phyloP scores from a whole-genome alignment of 768 basidiomycete genomes.

The Amanita rubescens region DNA sequence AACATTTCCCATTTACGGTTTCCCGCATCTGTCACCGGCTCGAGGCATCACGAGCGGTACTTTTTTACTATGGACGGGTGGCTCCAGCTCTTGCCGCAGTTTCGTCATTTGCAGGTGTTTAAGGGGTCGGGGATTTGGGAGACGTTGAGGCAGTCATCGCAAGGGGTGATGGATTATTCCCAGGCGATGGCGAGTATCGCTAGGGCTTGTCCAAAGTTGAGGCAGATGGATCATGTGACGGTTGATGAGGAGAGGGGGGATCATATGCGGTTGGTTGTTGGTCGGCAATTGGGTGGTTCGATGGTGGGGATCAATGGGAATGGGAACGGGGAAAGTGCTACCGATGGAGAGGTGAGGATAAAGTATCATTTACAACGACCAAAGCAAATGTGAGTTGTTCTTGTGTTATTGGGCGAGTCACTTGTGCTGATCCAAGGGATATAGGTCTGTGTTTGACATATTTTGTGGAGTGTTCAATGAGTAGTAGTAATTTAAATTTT shows the following conservation, averaged over 20 bases:
- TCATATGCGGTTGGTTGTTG: too few species aligned
- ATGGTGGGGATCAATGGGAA: too few species aligned
- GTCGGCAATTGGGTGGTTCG: too few species aligned
- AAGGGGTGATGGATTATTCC: not conserved
- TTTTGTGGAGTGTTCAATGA: slow-evolving; percentile 1
- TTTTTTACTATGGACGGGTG: slow-evolving; percentile 26
- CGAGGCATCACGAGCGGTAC: slow-evolving; percentile 16
- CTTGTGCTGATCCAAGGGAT: not conserved
- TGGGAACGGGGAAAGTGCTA: too few species aligned
- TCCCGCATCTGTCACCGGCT: slow-evolving; percentile 20
- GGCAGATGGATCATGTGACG: slow-evolving; percentile 34
- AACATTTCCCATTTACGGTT: slow-evolving; percentile 35
- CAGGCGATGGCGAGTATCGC: not conserved
- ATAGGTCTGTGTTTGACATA: slow-evolving; percentile 7
- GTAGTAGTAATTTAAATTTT: not conserved
- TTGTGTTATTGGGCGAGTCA: not conserved
- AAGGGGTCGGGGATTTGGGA: slow-evolving; percentile 36
- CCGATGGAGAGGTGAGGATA: too few species aligned
- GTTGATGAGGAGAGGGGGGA: slow-evolving; percentile 23
- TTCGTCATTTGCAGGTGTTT: slow-evolving; percentile 36
- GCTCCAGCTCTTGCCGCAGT: slow-evolving; percentile 33
- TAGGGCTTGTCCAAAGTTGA: slow-evolving; percentile 12
- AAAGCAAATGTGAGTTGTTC: not conserved
- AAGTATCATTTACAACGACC: not conserved
- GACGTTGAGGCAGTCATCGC: slow-evolving; percentile 18